These are phyloP conservation scores for Venturiaceae sp. DNA, from an alignment of 2,329 filamentous ascomycete genomes.

Conservation along the genomic window DNA sequence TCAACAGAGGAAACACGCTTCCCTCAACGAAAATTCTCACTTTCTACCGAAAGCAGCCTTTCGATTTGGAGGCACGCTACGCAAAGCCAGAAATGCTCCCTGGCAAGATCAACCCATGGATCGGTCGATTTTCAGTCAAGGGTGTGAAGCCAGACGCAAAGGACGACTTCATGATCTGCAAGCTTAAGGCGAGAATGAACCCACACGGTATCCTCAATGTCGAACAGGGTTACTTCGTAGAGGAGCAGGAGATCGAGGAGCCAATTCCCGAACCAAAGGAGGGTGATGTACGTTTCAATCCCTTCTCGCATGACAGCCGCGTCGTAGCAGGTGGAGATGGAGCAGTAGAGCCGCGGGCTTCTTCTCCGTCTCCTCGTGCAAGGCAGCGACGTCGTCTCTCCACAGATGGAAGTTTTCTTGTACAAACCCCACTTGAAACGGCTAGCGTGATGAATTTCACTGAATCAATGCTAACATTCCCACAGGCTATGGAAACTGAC, in stretches of 20 bases:
- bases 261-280: constrained; percentile 70
- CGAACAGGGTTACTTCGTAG: constrained; percentile 94
- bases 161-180: constrained; percentile 99
- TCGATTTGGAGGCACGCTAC: constrained; percentile 92
- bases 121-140: constrained; percentile 96
- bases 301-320: not conserved
- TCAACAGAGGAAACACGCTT: constrained; percentile 94
- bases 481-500: constrained; percentile 79
- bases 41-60: constrained; percentile 97
- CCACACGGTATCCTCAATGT: constrained; percentile 94
- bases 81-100: constrained; percentile 78
- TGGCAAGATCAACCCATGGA: constrained; percentile 87
- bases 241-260: constrained; percentile 96
- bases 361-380: not conserved
- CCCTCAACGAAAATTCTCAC: constrained; percentile 98
- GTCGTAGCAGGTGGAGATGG: constrained; percentile 11
- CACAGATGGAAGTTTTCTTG: not conserved
- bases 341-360: not conserved
- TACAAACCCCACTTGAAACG: not conserved
- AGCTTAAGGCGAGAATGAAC: constrained; percentile 95
- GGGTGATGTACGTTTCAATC: constrained; percentile 54
- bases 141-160: constrained; percentile 87
- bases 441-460: not conserved
- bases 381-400: not conserved
- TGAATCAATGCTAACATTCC: constrained; percentile 19